A percentile compares a stretch with the other conserved stretches of the same genome.
Evolutionary conservation across 768 basidiomycete species (phyloP).

Genomic region (Asterophora lycoperdoides): DNA sequence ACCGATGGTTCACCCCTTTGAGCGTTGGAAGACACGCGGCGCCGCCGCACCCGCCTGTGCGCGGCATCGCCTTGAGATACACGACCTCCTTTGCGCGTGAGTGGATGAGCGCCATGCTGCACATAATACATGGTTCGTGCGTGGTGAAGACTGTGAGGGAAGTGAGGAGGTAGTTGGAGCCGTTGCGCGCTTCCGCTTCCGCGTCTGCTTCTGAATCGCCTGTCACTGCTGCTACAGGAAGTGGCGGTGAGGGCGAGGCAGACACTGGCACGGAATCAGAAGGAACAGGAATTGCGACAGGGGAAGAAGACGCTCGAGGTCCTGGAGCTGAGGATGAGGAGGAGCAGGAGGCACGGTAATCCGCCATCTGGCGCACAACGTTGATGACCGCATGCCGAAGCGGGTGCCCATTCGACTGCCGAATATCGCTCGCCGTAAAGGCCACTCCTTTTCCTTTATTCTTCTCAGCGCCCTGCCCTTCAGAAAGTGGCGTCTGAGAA

Average conservation of each 20-base stretch:
- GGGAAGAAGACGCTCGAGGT: neutral
- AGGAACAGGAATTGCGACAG: neutral
- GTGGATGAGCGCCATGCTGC: conserved; percentile 93
- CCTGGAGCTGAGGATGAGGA: conserved; percentile 16
- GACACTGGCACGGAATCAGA: no score
- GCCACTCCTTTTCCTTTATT: conserved; percentile 20
- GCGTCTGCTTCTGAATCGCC: conserved; percentile 5
- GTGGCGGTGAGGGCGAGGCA: no score
- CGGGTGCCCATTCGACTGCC: conserved; percentile 64
- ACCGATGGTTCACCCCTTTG: conserved; percentile 88
- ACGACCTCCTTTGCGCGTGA: conserved; percentile 89
- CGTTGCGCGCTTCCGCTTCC: conserved; percentile 38
- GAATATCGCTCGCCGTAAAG: conserved; percentile 66
- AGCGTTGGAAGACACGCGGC: conserved; percentile 71
- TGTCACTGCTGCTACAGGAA: neutral
- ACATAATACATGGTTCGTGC: conserved; percentile 98
- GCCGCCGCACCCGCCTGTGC: conserved; percentile 86
- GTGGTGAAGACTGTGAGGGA: conserved; percentile 81
- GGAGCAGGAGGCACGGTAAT: conserved; percentile 36
- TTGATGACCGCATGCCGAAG: conserved; percentile 85
- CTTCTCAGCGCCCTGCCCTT: no score
- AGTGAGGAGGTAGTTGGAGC: conserved; percentile 85
- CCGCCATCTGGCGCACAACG: conserved; percentile 62
- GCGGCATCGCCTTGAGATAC: conserved; percentile 64
- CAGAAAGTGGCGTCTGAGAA: no score